A percentile compares a stretch with the other conserved stretches of the same genome.
phyloP scores from a whole-genome alignment of 768 basidiomycete species.

The Auricularia heimuer region DNA sequence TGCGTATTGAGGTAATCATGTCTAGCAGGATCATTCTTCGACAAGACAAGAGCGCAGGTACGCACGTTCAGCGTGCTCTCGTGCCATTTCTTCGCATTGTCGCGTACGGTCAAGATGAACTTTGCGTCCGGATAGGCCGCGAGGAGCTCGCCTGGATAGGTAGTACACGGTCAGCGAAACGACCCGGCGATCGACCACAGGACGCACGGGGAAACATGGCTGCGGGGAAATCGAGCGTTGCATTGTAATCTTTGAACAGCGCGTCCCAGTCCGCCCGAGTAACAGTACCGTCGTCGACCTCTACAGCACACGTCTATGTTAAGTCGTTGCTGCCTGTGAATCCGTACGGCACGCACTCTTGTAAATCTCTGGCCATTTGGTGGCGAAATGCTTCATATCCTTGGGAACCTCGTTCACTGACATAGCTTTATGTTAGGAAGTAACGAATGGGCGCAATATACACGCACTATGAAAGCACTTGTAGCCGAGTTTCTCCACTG shows the following conservation, averaged over 20 bases:
- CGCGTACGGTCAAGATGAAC: conserved; percentile 1
- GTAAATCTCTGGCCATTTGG: not conserved
- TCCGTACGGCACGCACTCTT: too few relatives aligned
- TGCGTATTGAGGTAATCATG: not conserved
- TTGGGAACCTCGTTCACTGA: not conserved
- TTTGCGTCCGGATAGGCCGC: conserved; percentile 1
- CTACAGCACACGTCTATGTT: not conserved
- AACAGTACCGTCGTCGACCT: not conserved
- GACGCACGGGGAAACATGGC: not conserved
- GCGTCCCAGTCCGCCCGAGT: not conserved
- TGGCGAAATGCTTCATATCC: not conserved
- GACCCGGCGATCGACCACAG: not conserved
- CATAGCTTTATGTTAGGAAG: not conserved
- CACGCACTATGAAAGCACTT: not conserved
- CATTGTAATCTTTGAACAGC: not conserved
- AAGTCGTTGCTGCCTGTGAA: too few relatives aligned
- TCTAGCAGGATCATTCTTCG: not conserved
- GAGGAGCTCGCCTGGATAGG: not conserved
- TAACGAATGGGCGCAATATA: not conserved
- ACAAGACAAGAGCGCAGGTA: not conserved
- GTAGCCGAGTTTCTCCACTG: not conserved
- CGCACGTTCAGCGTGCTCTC: not conserved
- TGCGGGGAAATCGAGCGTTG: not conserved
- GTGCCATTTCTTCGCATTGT: not conserved
- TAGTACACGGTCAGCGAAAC: too few relatives aligned